A percentile compares a stretch with the other conserved stretches of the same genome.
phyloP scores from a whole-genome alignment of 192 early-diverging fungal genomes.

The Ambispora gerdemannii region DNA sequence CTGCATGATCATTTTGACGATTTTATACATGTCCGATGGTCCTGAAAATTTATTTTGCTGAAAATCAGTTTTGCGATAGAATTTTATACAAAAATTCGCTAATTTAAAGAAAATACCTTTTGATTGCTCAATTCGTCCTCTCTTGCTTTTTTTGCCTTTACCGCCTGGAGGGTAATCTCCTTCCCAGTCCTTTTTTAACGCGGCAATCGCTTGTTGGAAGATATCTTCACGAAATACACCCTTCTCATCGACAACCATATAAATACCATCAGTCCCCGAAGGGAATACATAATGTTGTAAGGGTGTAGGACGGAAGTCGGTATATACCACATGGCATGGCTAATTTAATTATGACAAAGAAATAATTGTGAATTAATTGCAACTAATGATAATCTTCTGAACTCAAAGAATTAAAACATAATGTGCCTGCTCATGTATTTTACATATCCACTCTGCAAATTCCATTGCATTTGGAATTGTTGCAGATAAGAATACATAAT shows the following conservation, averaged over 20 bases:
- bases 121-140: background rate
- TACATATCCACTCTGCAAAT: constrained; percentile 98
- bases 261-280: constrained; percentile 86
- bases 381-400: background rate
- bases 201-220: constrained; percentile 85
- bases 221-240: constrained; percentile 91
- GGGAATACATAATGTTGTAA: constrained; percentile 97
- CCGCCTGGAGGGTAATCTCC: constrained; percentile 26
- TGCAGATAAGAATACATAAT: constrained; percentile 93
- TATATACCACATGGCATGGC: constrained; percentile 98
- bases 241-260: constrained; percentile 96
- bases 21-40: constrained; percentile 85
- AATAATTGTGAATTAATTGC: background rate
- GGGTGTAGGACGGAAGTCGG: constrained; percentile 94
- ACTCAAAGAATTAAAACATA: background rate
- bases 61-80: too few species aligned
- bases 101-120: background rate
- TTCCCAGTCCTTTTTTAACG: constrained; percentile 62
- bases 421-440: constrained; percentile 75
- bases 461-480: constrained; percentile 99
- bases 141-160: constrained; percentile 20
- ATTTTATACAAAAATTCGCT: background rate
- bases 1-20: constrained; percentile 91
- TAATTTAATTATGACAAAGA: background rate
- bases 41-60: too few species aligned